phyloP scores from a whole-genome alignment of 2,329 filamentous ascomycete genomes.

The Nemania abortiva region DNA sequence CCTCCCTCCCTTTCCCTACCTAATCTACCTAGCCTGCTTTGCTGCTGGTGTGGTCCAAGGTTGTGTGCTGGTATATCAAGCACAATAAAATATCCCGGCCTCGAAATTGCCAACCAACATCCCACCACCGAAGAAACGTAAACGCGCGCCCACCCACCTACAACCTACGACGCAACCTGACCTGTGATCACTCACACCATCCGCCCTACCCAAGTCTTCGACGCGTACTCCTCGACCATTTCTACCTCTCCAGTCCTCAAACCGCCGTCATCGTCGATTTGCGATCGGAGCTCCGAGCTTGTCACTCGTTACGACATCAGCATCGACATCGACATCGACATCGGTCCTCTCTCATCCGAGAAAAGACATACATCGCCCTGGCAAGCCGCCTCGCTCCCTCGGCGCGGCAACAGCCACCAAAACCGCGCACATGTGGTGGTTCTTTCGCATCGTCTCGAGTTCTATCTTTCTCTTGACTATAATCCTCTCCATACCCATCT shows the following conservation, averaged over 20 bases:
- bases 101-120: conserved; percentile 18
- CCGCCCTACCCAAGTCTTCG: background rate
- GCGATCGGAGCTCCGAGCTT: conserved; percentile 18
- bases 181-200: conserved; percentile 14
- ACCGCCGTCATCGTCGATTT: background rate
- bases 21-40: conserved; percentile 1
- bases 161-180: conserved; percentile 5
- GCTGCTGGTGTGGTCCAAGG: background rate
- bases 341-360: background rate
- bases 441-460: conserved; percentile 83
- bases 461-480: conserved; percentile 89
- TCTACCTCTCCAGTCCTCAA: conserved; percentile 1
- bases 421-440: conserved; percentile 79
- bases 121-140: conserved; percentile 15
- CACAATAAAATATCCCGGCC: conserved; percentile 3
- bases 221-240: conserved; percentile 16
- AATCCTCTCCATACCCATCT: conserved; percentile 94
- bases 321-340: conserved; percentile 15
- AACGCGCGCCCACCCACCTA: conserved; percentile 22
- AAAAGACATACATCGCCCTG: conserved; percentile 40
- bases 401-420: conserved; percentile 54
- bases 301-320: background rate
- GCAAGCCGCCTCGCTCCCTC: conserved; percentile 50
- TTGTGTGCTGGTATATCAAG: background rate
- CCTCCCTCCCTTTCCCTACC: conserved; percentile 12